Conservation (phyloP, 495 filamentous ascomycete genomes). For the Elasticomyces elasticus region DNA sequence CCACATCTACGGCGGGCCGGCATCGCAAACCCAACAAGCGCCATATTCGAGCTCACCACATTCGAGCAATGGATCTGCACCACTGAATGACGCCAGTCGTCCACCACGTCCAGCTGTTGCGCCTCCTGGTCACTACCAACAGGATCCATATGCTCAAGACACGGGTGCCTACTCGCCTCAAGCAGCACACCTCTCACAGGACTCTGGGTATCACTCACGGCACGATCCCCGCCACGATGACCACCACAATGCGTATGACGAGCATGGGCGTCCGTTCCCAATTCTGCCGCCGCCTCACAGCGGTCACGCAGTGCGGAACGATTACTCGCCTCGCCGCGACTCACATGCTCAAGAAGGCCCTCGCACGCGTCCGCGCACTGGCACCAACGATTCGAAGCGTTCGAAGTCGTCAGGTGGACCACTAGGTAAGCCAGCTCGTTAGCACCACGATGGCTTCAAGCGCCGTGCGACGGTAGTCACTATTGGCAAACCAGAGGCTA, state of each 20-base stretch:
- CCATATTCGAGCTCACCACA: conserved; percentile 3
- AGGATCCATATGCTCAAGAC: conserved; percentile 17
- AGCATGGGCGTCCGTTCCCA: not conserved
- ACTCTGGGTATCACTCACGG: not conserved
- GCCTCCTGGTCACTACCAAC: conserved; percentile 6
- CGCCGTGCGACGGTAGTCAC: conserved; percentile 8
- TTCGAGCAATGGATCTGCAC: conserved; percentile 1
- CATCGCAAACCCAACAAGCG: not conserved
- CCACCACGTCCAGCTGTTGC: not conserved
- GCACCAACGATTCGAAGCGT: conserved; percentile 1
- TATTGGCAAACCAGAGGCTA: conserved; percentile 14
- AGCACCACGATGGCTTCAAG: too few relatives aligned
- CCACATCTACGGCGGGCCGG: conserved; percentile 13
- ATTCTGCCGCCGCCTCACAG: not conserved
- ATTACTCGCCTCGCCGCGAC: conserved; percentile 4
- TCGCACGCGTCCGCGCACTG: not conserved
- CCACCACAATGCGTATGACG: conserved; percentile 4
- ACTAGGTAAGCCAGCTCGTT: too few relatives aligned
- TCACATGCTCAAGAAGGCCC: not conserved
- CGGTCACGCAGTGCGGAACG: not conserved
- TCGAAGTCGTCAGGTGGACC: conserved; percentile 3
- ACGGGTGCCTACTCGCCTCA: conserved; percentile 2
- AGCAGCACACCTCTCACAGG: not conserved
- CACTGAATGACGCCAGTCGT: not conserved
- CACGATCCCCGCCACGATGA: conserved; percentile 4